Percentiles rank a stretch among this genome's conserved stretches.
phyloP scores from a whole-genome alignment of 192 early-diverging fungal species.

The Helicostylum pulchrum region DNA sequence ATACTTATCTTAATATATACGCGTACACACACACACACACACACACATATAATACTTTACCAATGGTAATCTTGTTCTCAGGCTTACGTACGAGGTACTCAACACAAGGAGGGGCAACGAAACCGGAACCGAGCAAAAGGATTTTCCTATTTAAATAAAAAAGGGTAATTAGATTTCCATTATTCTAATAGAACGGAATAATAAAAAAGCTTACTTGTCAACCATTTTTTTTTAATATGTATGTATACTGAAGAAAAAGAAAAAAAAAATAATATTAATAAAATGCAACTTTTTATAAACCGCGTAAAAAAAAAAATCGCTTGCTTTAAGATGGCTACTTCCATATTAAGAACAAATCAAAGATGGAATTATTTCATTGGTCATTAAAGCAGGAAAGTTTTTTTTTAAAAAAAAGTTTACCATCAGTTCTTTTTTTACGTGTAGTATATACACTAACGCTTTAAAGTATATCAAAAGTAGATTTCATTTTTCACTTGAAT shows the following conservation, averaged over 20 bases:
- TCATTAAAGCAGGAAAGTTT: too few species aligned
- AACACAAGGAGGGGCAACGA: conserved; percentile 93
- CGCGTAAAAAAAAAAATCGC: neutral
- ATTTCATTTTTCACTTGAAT: too few species aligned
- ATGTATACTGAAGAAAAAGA: neutral
- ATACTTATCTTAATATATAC: neutral
- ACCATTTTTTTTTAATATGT: conserved; percentile 4
- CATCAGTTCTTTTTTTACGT: too few species aligned
- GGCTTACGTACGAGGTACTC: conserved; percentile 88
- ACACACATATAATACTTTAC: conserved; percentile 17
- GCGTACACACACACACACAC: neutral
- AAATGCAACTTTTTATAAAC: conserved; percentile 5
- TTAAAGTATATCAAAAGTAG: too few species aligned
- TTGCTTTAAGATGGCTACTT: neutral
- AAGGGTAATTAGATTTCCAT: neutral
- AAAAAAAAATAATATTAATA: neutral
- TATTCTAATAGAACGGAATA: too few species aligned
- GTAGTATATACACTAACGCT: too few species aligned
- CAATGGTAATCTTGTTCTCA: conserved; percentile 90
- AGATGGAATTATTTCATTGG: conserved; percentile 5
- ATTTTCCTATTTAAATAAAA: conserved; percentile 61
- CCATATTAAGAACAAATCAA: neutral
- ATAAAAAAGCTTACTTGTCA: conserved; percentile 5
- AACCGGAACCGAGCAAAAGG: conserved; percentile 95
- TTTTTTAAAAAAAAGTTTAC: too few species aligned